Evolutionary conservation across 441 rosid species (phyloP).

Genomic region (Dalechampia spathulata): DNA sequence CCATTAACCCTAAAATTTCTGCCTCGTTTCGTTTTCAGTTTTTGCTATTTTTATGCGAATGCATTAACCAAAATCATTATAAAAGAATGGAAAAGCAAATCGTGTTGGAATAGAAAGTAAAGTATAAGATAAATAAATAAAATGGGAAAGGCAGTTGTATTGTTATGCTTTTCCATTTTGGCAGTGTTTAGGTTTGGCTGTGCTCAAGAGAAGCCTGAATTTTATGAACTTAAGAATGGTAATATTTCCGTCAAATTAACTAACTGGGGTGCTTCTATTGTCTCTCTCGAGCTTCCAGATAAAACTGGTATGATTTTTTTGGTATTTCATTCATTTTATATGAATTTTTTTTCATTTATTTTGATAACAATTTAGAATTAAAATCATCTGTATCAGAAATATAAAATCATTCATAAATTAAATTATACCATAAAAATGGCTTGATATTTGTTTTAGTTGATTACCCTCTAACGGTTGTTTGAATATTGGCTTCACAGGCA

Average conservation of each 20-base stretch:
- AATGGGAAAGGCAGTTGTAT: not conserved
- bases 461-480: not conserved
- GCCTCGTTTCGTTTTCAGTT: no score
- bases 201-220: not conserved
- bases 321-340: not conserved
- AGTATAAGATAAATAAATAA: not conserved
- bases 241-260: constrained; percentile 18
- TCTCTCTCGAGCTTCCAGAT: constrained; percentile 19
- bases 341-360: not conserved
- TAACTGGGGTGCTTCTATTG: constrained; percentile 19
- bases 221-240: constrained; percentile 20
- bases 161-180: constrained; percentile 6
- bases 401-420: no score
- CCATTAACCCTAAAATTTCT: no score
- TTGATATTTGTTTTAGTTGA: not conserved
- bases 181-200: constrained; percentile 3
- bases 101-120: no score
- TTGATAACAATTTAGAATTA: no score
- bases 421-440: no score
- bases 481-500: constrained; percentile 7
- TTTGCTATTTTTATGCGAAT: no score
- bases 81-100: no score
- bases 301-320: constrained; percentile 7
- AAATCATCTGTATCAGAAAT: no score
- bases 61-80: not conserved